These are phyloP conservation scores for Taphrina wiesneri DNA, from an alignment of 1,139 yeast species.

Conservation along the genomic window DNA sequence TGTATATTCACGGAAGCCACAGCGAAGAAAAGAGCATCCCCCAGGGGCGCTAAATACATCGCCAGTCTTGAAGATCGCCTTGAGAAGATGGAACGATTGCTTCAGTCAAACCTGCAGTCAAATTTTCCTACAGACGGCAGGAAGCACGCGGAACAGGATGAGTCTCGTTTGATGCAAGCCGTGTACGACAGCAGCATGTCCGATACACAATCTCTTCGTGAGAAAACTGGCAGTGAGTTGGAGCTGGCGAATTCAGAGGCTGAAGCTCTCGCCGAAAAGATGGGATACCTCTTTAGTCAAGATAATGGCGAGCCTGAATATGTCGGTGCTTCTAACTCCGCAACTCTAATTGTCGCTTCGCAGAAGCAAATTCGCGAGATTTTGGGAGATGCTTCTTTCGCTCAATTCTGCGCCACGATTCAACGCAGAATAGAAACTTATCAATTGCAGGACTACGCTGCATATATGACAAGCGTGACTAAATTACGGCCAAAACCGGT, in stretches of 20 bases:
- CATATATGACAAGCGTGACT: neutral
- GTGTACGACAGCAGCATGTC: neutral
- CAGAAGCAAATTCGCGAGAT: slow-evolving; percentile 5
- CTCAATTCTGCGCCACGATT: neutral
- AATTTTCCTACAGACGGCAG: slow-evolving; percentile 36
- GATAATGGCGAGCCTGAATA: slow-evolving; percentile 3
- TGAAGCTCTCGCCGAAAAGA: slow-evolving; percentile 16
- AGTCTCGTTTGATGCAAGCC: neutral
- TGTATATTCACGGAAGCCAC: slow-evolving; percentile 44
- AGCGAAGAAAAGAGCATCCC: slow-evolving; percentile 43
- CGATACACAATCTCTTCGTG: neutral
- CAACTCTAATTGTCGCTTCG: slow-evolving; percentile 1
- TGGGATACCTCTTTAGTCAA: slow-evolving; percentile 13
- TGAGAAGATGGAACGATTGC: slow-evolving; percentile 44
- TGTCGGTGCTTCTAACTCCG: slow-evolving; percentile 3
- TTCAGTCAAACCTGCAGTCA: slow-evolving; percentile 32
- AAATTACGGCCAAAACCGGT: neutral
- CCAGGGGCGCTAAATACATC: slow-evolving; percentile 41
- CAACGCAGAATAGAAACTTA: neutral
- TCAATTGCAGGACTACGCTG: neutral
- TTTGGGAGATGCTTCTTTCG: slow-evolving; percentile 11
- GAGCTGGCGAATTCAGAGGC: neutral
- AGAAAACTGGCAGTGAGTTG: neutral
- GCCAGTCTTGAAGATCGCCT: slow-evolving; percentile 45
- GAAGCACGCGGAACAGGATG: slow-evolving; percentile 24